Conservation (phyloP, 306 rosid genomes). For the Cotoneaster glaucophyllus region DNA sequence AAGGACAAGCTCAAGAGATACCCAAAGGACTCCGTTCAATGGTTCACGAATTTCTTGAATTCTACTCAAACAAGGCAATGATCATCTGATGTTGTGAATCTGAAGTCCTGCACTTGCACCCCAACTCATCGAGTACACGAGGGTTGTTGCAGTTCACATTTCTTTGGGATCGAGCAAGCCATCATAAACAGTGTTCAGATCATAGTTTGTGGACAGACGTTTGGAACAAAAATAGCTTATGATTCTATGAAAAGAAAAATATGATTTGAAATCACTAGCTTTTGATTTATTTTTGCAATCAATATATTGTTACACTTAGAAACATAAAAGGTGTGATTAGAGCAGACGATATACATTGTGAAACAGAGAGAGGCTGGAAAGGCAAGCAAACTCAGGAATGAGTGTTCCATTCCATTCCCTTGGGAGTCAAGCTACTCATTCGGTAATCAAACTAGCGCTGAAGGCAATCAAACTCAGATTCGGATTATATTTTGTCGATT, state of each 20-base stretch:
- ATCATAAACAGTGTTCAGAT: background rate
- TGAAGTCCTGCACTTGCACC: background rate
- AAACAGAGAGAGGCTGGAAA: background rate
- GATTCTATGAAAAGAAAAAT: background rate
- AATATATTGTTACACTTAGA: background rate
- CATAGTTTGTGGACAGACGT: background rate
- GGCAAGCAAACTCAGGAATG: background rate
- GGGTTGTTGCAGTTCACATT: background rate
- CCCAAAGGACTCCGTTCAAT: slow-evolving; percentile 61
- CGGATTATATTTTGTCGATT: slow-evolving; percentile 33
- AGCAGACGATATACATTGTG: background rate
- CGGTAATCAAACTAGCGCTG: no score
- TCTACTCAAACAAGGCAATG: slow-evolving; percentile 9
- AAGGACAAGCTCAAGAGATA: slow-evolving; percentile 75
- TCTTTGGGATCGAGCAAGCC: background rate
- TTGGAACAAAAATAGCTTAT: background rate
- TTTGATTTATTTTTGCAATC: background rate
- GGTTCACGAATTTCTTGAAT: slow-evolving; percentile 73
- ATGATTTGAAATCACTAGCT: background rate
- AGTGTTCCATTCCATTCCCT: no score
- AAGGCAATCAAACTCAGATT: no score
- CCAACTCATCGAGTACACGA: background rate
- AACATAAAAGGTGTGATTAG: background rate
- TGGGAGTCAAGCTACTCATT: background rate
- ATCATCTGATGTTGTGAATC: background rate